Base-by-base conservation (phyloP, 2,329 filamentous ascomycete genomes). In the Aspergillus sp. region DNA sequence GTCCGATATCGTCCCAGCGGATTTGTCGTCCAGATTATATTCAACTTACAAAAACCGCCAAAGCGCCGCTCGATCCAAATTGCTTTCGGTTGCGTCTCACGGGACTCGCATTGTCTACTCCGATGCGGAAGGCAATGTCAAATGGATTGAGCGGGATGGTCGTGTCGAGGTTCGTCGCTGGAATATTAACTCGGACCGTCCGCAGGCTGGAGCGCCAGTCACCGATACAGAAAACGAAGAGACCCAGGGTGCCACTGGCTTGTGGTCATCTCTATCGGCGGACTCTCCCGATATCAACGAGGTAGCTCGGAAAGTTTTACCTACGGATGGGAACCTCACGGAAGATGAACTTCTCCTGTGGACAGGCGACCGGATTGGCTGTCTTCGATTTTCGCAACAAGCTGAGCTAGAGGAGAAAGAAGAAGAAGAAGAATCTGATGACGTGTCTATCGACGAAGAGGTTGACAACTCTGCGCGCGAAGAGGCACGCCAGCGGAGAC, bases 111-210 rank as follows among this genome's bases (percentile, higher is more conserved):
- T 95, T 19, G 85, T 86, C 12, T 83, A 83, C 43, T 84, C 84
- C 2, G 89, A 96, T 49, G 82, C 82, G 1, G 77, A 85, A 15
- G 89, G 89, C 0, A 77, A 80, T 31, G 58, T 96, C 41, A 89
- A 86, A 55, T 96, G 89, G 88, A 76, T 93, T 27, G 89, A 96
- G 58, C 71, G 88, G 22, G 86, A 95, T 50, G 86, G 83, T 1
- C 64, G 61, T 24, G 66, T 66, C 6, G 61, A 68, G 15, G 66
- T 78, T 4, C 63, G 74, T 10, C 61, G 63, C 1, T 71, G 71
- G 55, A 77, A 76, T 42, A 69, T 79, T 50, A 78, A 77, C 36
- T 58, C 64, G 8, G 53, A 56, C 13, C 34, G 41, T 20, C 39
- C 35, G 14, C 43, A 45, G n/a, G 11, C 17, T 25, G 28, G 39